Evolutionary conservation across 2,329 filamentous ascomycete species (phyloP).

Genomic region (Bipolaris gigantea): DNA sequence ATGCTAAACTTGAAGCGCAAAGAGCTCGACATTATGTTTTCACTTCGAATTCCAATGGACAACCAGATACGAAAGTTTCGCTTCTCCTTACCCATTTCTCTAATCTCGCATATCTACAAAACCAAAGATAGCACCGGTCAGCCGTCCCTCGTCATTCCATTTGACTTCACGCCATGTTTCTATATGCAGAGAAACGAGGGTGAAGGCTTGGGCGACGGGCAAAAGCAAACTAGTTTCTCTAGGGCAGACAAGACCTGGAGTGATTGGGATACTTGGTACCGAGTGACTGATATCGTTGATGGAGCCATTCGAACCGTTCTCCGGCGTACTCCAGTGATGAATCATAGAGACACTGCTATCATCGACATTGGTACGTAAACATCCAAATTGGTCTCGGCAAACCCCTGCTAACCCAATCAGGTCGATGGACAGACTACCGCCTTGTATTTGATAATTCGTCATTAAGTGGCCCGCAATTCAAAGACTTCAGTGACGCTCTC

Average conservation of each 20-base stretch:
- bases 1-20: conserved; percentile 50
- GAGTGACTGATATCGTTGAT: conserved; percentile 65
- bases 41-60: conserved; percentile 34
- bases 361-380: conserved; percentile 60
- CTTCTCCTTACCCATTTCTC: conserved; percentile 51
- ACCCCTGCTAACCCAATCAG: conserved; percentile 32
- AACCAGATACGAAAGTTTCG: conserved; percentile 37
- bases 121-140: conserved; percentile 13
- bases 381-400: too few species aligned
- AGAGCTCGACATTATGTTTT: conserved; percentile 52
- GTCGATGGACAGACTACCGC: conserved; percentile 65
- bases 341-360: conserved; percentile 51
- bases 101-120: conserved; percentile 47
- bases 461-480: conserved; percentile 42
- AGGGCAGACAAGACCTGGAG: conserved; percentile 52
- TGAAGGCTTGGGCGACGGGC: conserved; percentile 9
- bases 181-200: conserved; percentile 40
- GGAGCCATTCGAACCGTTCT: conserved; percentile 30
- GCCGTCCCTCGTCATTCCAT: conserved; percentile 38
- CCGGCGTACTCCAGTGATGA: conserved; percentile 27
- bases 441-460: conserved; percentile 51
- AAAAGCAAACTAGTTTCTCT: conserved; percentile 15
- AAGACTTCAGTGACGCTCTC: conserved; percentile 57
- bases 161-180: conserved; percentile 48
- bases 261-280: conserved; percentile 61